Evolutionary conservation across 495 filamentous ascomycete genomes (phyloP).

Genomic region (Xylaria curta): DNA sequence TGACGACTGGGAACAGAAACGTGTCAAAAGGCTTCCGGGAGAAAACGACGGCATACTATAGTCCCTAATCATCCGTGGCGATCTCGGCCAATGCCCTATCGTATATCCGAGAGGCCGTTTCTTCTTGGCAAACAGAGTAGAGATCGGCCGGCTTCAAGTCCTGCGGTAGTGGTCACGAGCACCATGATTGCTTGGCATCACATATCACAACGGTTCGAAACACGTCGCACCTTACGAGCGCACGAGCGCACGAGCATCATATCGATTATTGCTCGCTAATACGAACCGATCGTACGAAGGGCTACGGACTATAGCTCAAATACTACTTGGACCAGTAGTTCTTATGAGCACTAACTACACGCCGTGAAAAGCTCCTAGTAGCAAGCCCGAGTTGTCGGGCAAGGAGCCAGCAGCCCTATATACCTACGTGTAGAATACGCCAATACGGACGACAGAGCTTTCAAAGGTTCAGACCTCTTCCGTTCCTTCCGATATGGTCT

Average conservation of each 20-base stretch:
- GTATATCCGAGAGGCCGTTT: not conserved
- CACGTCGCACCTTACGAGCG: not conserved
- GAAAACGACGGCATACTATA: conserved; percentile 87
- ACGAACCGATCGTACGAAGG: not conserved
- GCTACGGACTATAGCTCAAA: not conserved
- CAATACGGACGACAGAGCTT: not conserved
- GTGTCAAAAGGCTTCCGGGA: conserved; percentile 84
- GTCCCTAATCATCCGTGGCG: not conserved
- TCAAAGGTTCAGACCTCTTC: not conserved
- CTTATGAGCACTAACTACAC: not conserved
- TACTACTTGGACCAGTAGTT: not conserved
- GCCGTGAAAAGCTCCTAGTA: no score
- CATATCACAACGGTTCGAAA: not conserved
- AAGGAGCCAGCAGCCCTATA: not conserved
- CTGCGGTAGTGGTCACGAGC: not conserved
- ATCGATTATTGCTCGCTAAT: not conserved
- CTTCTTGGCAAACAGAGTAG: not conserved
- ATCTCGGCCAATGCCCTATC: not conserved
- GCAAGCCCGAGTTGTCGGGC: not conserved
- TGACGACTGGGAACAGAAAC: conserved; percentile 95
- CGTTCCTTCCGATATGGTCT: not conserved
- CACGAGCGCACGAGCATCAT: not conserved
- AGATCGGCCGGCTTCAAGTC: not conserved
- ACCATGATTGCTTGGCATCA: not conserved
- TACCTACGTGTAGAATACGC: not conserved